phyloP scores from a whole-genome alignment of 1,139 yeast species.

The Kurtzmaniella quercitrusa region DNA sequence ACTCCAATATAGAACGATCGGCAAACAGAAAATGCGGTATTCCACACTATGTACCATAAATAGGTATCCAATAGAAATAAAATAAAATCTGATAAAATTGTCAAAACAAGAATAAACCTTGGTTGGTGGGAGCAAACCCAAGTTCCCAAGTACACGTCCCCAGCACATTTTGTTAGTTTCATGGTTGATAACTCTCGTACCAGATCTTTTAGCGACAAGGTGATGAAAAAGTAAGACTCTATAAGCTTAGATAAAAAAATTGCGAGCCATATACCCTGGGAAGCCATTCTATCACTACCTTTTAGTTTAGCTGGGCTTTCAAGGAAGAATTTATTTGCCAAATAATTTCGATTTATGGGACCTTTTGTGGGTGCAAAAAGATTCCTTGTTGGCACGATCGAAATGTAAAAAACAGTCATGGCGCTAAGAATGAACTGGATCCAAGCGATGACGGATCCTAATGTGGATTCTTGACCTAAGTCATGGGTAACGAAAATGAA shows the following conservation, averaged over 20 bases:
- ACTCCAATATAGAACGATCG: constrained; percentile 48
- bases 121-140: constrained; percentile 39
- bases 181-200: constrained; percentile 43
- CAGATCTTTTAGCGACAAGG: constrained; percentile 46
- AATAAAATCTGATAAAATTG: constrained; percentile 40
- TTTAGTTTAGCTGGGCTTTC: constrained; percentile 31
- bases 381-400: constrained; percentile 43
- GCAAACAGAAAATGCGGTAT: constrained; percentile 46
- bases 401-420: constrained; percentile 37
- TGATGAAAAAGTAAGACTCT: constrained; percentile 50
- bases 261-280: constrained; percentile 44
- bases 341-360: constrained; percentile 19
- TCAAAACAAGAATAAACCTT: constrained; percentile 30
- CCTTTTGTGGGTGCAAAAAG: constrained; percentile 26
- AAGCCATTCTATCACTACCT: constrained; percentile 38
- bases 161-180: constrained; percentile 36
- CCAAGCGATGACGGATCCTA: constrained; percentile 35
- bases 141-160: constrained; percentile 42
- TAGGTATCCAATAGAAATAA: constrained; percentile 52
- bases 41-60: constrained; percentile 55
- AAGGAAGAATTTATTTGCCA: constrained; percentile 35
- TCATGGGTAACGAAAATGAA: constrained; percentile 31
- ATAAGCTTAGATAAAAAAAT: constrained; percentile 44
- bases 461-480: constrained; percentile 19
- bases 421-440: constrained; percentile 44